Conservation (phyloP, 108 stramenopile species). For the Cyclotella sp. region DNA sequence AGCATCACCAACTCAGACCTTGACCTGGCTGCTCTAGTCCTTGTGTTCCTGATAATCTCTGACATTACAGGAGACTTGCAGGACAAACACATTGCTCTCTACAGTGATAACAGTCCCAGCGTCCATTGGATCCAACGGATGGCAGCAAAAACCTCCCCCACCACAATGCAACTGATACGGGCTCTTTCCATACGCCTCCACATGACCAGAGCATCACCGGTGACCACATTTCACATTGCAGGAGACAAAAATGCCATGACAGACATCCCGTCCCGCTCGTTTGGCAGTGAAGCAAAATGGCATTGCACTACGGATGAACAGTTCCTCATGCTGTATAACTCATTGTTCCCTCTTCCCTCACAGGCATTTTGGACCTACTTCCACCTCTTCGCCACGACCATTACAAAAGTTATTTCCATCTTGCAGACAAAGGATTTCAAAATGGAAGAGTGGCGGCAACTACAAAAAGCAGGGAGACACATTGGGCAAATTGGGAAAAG, state of each 20-base stretch:
- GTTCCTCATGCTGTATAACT: slow-evolving; percentile 10
- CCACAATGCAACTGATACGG: slow-evolving; percentile 8
- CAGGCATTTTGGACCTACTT: slow-evolving; percentile 33
- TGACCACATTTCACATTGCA: slow-evolving; percentile 29
- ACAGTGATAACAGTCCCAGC: too few species aligned
- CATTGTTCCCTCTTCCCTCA: slow-evolving; percentile 12
- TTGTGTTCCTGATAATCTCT: slow-evolving; percentile 35
- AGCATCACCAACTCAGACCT: slow-evolving; percentile 26
- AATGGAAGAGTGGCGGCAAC: slow-evolving; percentile 26
- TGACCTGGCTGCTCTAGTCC: too few species aligned
- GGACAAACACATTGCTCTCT: too few species aligned
- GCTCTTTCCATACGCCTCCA: slow-evolving; percentile 10
- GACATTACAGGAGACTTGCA: neutral
- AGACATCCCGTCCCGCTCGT: too few species aligned
- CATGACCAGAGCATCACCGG: neutral
- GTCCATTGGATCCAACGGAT: slow-evolving; percentile 22
- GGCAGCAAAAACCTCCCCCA: slow-evolving; percentile 8
- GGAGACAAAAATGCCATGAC: slow-evolving; percentile 27
- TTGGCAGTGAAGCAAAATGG: too few species aligned
- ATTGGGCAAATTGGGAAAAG: too few species aligned
- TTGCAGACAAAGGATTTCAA: slow-evolving; percentile 6
- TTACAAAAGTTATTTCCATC: neutral
- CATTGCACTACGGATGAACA: slow-evolving; percentile 7
- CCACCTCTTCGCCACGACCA: neutral
- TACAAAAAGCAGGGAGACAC: slow-evolving; percentile 6